Conservation (phyloP, 164 flowering plant species). For the Warburgia ugandensis region DNA sequence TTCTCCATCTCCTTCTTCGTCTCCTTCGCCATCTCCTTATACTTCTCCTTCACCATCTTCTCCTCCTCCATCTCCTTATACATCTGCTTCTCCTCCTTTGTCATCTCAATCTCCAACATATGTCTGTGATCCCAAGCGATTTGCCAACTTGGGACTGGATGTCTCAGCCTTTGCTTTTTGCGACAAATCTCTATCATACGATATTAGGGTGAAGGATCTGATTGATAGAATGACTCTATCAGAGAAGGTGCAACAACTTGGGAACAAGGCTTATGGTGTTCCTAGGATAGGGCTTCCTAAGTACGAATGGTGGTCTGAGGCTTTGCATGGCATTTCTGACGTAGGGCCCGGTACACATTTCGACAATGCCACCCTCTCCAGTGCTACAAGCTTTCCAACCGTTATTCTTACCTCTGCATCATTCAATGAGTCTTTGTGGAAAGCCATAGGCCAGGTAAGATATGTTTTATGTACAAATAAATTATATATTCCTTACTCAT, state of each 20-base stretch:
- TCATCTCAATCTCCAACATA: too few relatives aligned
- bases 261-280: constrained; percentile 4
- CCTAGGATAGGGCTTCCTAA: constrained; percentile 5
- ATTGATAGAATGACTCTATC: constrained; percentile 5
- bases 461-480: too few relatives aligned
- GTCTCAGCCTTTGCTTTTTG: constrained; percentile 1
- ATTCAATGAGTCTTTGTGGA: too few relatives aligned
- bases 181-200: constrained; percentile 2
- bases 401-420: too few relatives aligned
- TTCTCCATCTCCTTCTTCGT: too few relatives aligned
- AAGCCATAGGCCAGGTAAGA: too few relatives aligned
- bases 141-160: not conserved
- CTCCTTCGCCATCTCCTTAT: too few relatives aligned
- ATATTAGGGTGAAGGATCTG: constrained; percentile 3
- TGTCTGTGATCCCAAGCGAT: not conserved
- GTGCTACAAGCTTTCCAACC: constrained; percentile 47
- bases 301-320: constrained; percentile 13
- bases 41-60: too few relatives aligned
- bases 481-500: too few relatives aligned
- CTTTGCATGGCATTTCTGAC: constrained; percentile 7
- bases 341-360: constrained; percentile 8
- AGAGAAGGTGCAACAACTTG: constrained; percentile 9
- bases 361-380: constrained; percentile 47
- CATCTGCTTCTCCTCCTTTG: too few relatives aligned
- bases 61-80: too few relatives aligned